A percentile compares a stretch with the other conserved stretches of the same genome.
phyloP scores from a whole-genome alignment of 768 basidiomycete genomes.

The Lentinula aciculospora region DNA sequence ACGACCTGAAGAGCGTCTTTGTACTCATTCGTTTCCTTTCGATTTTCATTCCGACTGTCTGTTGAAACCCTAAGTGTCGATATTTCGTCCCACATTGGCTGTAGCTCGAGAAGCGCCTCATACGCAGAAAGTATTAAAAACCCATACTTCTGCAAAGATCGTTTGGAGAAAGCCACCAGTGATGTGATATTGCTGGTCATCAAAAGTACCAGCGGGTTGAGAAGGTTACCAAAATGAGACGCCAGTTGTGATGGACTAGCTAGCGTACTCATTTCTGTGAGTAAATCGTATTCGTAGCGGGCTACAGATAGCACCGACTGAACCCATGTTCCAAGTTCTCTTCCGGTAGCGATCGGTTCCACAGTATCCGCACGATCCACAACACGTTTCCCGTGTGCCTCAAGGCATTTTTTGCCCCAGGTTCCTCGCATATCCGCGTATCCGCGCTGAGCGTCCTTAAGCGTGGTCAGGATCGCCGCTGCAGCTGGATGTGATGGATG shows the following conservation, averaged over 20 bases:
- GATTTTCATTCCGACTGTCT: conserved; percentile 24
- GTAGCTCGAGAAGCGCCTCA: conserved; percentile 48
- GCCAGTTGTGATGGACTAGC: conserved; percentile 42
- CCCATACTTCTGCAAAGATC: conserved; percentile 69
- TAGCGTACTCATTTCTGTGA: conserved; percentile 60
- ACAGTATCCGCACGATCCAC: conserved; percentile 67
- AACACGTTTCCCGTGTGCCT: conserved; percentile 62
- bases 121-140: conserved; percentile 77
- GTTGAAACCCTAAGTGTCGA: conserved; percentile 45
- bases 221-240: conserved; percentile 54
- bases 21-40: conserved; percentile 55
- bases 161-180: conserved; percentile 63
- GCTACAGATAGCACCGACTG: conserved; percentile 58
- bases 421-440: conserved; percentile 84
- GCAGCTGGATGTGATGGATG: conserved; percentile 83
- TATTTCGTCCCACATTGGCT: conserved; percentile 64
- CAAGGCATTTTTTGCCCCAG: conserved; percentile 73
- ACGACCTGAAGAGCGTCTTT: conserved; percentile 65
- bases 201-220: conserved; percentile 58
- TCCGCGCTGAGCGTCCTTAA: conserved; percentile 75
- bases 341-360: conserved; percentile 59
- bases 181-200: conserved; percentile 63
- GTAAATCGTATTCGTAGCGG: conserved; percentile 64
- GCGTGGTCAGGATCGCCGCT: conserved; percentile 50
- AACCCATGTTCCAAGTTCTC: conserved; percentile 70